Evolutionary conservation across 1,284 basidiomycete genomes (phyloP).

Genomic region (Rhizoctonia solani): DNA sequence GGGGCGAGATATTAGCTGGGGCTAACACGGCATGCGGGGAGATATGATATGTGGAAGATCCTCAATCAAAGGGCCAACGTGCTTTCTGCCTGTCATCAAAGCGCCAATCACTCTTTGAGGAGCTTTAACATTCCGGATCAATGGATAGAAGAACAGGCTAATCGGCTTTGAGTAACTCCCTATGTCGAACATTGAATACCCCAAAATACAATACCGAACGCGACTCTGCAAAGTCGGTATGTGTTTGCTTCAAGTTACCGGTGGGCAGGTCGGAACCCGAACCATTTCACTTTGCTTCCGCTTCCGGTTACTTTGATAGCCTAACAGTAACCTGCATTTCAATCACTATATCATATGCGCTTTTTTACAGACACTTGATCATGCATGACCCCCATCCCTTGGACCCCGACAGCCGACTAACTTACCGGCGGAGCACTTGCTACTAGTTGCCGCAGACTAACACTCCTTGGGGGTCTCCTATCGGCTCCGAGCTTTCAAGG

Average conservation of each 20-base stretch:
- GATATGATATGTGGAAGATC: not conserved
- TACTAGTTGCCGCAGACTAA: not conserved
- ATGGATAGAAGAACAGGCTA: not conserved
- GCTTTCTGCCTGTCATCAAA: conserved; percentile 6
- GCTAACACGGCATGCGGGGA: not conserved
- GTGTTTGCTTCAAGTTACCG: not conserved
- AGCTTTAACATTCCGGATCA: not conserved
- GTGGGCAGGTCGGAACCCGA: not conserved
- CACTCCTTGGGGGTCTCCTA: not conserved
- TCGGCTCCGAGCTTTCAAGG: too few species aligned
- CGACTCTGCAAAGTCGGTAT: not conserved
- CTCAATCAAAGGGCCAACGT: not conserved
- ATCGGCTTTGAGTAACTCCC: not conserved
- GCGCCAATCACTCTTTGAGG: not conserved
- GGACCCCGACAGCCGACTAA: not conserved
- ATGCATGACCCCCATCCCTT: not conserved
- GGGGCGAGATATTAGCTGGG: not conserved
- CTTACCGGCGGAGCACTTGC: not conserved
- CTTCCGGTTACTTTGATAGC: not conserved
- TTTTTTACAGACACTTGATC: not conserved
- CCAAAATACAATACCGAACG: not conserved
- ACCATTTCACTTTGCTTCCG: not conserved
- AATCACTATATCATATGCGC: not conserved
- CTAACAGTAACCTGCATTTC: not conserved
- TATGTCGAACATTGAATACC: conserved; percentile 2